Evolutionary conservation across 139 green algal genomes (phyloP), one percentile per base, ranked within the genome.

Genomic region (Chlamydomonas sp.): DNA sequence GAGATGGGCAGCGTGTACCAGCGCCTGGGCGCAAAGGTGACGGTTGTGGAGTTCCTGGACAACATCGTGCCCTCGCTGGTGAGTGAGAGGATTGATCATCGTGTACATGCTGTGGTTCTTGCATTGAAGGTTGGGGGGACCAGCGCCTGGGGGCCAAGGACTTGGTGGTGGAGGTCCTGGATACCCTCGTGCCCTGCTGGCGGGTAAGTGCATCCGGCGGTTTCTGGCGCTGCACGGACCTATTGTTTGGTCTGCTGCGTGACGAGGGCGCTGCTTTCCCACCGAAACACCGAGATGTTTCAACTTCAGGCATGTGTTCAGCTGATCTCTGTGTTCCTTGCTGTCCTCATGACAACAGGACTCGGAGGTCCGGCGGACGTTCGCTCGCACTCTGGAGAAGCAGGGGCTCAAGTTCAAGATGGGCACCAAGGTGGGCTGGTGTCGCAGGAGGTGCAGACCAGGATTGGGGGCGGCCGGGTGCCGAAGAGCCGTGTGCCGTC

Each of bases 381-480:
- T 99, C 92, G 93, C 99, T 92, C 94, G 98, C 62, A 90, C 93
- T 0, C 94, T 99, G 67, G 89, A 96, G 75, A 99, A 99, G 96
- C 97, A 99, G 91, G 97, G 97, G 49, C 93, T 99, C 75, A 99
- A 99, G 90, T 99, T 99, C 94, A 99, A 97, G 95, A 94, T 99
- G 74, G 87, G 88, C 63, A 97, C 93, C 64, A 99, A 98, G 94
- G 96, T 95, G 14, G 17, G 81, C 3, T 73, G 31, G 31, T 49
- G 31, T 49, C 31, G 31, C 31, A 49, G 31, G 31, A 49, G 31
- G 31, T 49, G 31, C 31, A 49, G 31, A 49, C 31, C 31, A 49
- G 77, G 77, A 3, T 78, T 6, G 61, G 60, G 15, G 14, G 77
- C 77, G 15, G 60, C 8, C 3, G 14, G 77, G 16, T 69, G 64